phyloP scores from a whole-genome alignment of 2,329 filamentous ascomycete species.

The Clarireedia monteithiana region DNA sequence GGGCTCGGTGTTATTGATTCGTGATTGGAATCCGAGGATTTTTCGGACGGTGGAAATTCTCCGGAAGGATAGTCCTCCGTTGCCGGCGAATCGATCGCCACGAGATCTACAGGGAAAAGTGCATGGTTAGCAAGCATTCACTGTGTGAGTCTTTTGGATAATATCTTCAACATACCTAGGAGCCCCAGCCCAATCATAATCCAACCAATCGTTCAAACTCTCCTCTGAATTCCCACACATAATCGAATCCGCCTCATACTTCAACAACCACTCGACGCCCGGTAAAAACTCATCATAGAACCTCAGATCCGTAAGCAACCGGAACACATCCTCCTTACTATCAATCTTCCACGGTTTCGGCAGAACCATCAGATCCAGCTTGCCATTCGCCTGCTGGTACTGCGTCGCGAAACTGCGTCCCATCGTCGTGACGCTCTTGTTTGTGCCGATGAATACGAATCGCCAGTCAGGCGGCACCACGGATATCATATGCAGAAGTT shows the following conservation, averaged over 20 bases:
- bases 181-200: conserved; percentile 32
- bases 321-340: conserved; percentile 42
- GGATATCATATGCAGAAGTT: conserved; percentile 49
- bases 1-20: conserved; percentile 41
- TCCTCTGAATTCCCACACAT: conserved; percentile 45
- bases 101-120: neutral
- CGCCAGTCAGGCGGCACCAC: conserved; percentile 51
- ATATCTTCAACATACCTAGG: conserved; percentile 31
- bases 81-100: conserved; percentile 36
- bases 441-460: conserved; percentile 45
- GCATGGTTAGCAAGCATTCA: neutral
- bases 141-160: neutral
- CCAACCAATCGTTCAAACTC: conserved; percentile 28
- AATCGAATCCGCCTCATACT: conserved; percentile 51
- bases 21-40: conserved; percentile 42
- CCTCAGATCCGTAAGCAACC: conserved; percentile 45
- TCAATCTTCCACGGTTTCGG: conserved; percentile 18
- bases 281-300: conserved; percentile 39
- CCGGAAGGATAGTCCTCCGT: conserved; percentile 47
- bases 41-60: conserved; percentile 42
- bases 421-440: conserved; percentile 38
- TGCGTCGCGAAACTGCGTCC: conserved; percentile 39
- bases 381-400: conserved; percentile 42
- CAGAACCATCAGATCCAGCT: conserved; percentile 23
- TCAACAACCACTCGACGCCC: conserved; percentile 45